A percentile compares a stretch with the other conserved stretches of the same genome.
These are phyloP conservation scores for Diaporthe ilicicola DNA, from an alignment of 2,329 filamentous ascomycete species.

Conservation along the genomic window DNA sequence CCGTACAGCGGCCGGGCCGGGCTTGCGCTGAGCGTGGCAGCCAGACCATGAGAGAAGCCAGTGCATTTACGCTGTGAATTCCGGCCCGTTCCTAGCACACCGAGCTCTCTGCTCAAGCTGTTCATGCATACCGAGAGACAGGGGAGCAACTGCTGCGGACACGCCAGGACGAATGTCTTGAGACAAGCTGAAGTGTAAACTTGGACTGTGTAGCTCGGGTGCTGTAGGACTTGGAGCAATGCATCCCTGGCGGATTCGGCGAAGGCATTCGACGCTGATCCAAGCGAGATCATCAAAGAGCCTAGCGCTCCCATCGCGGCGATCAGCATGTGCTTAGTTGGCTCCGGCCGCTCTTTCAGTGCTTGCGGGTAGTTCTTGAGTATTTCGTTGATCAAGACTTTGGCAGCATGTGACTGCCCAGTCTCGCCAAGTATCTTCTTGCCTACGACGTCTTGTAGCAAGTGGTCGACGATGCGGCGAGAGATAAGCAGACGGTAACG, in stretches of 20 bases:
- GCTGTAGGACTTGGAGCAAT: slow-evolving; percentile 87
- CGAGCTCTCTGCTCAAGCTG: slow-evolving; percentile 86
- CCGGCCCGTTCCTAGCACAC: slow-evolving; percentile 76
- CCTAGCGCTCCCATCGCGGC: slow-evolving; percentile 81
- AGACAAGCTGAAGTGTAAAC: slow-evolving; percentile 87
- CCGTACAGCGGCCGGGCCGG: slow-evolving; percentile 89
- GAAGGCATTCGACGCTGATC: slow-evolving; percentile 81
- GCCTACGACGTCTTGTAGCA: slow-evolving; percentile 86
- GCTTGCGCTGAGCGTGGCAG: slow-evolving; percentile 89
- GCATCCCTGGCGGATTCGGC: slow-evolving; percentile 88
- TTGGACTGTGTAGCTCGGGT: slow-evolving; percentile 96
- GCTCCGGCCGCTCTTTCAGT: slow-evolving; percentile 86
- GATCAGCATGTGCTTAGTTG: slow-evolving; percentile 85
- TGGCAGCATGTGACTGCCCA: slow-evolving; percentile 84
- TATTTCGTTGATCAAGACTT: slow-evolving; percentile 83
- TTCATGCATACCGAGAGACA: slow-evolving; percentile 97
- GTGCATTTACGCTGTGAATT: slow-evolving; percentile 85
- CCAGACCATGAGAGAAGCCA: slow-evolving; percentile 90
- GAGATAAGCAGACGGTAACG: slow-evolving; percentile 88
- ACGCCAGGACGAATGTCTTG: slow-evolving; percentile 87
- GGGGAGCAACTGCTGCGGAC: slow-evolving; percentile 88
- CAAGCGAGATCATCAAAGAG: slow-evolving; percentile 80
- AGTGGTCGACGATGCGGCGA: slow-evolving; percentile 82
- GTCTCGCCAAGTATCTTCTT: slow-evolving; percentile 86
- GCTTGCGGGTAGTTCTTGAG: slow-evolving; percentile 95